These are phyloP conservation scores for Lagenidium giganteum DNA, from an alignment of 352 stramenopile species.

Conservation along the genomic window DNA sequence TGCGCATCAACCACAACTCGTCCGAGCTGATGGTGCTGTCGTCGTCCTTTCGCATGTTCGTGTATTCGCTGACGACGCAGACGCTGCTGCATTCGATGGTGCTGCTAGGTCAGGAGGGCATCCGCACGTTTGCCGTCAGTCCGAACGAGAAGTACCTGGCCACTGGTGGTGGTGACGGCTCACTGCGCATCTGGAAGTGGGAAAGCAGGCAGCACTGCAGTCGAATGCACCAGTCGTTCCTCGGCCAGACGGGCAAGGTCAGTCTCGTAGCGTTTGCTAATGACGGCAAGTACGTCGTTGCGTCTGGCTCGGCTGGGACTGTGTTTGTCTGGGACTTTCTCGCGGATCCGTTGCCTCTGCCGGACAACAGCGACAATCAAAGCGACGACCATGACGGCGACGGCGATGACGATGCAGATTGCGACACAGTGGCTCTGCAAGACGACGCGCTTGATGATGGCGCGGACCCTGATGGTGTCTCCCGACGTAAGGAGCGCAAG, in stretches of 20 bases:
- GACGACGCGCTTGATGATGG: background rate
- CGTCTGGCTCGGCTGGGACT: conserved; percentile 30
- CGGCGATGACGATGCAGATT: background rate
- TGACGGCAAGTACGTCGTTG: conserved; percentile 32
- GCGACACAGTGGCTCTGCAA: background rate
- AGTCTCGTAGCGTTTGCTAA: conserved; percentile 33
- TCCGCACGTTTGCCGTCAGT: conserved; percentile 41
- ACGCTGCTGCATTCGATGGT: conserved; percentile 49
- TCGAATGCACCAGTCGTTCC: conserved; percentile 56
- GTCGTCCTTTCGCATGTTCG: too few species aligned
- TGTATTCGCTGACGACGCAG: too few species aligned
- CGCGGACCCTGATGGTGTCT: too few species aligned
- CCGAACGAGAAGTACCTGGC: conserved; percentile 63
- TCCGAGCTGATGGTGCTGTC: background rate
- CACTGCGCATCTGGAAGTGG: conserved; percentile 59
- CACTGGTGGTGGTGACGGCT: conserved; percentile 48
- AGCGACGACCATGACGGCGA: background rate
- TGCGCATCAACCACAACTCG: too few species aligned
- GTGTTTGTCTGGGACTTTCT: conserved; percentile 62
- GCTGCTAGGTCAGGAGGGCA: conserved; percentile 42
- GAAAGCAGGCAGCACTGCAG: conserved; percentile 36
- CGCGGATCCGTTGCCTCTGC: conserved; percentile 24
- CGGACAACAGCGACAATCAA: background rate
- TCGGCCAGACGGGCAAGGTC: conserved; percentile 33
- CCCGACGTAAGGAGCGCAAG: background rate